Conservation (phyloP, 73 alveolate genomes). For the Blepharisma stoltei region DNA sequence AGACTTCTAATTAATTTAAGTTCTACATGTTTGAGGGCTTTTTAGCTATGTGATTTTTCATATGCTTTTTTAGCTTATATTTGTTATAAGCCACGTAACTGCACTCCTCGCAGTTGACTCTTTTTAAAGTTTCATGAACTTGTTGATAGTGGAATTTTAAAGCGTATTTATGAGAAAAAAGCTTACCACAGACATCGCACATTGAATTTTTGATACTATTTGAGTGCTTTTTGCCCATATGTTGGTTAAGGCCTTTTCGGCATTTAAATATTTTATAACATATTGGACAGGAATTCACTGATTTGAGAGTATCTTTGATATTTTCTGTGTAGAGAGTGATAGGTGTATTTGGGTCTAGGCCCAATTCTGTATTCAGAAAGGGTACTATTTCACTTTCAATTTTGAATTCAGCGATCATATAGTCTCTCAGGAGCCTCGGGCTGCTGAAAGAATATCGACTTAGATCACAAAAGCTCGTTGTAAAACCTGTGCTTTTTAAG, state of each 20-base stretch:
- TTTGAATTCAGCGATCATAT: too few species aligned
- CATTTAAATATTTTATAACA: background rate
- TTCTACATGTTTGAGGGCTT: too few species aligned
- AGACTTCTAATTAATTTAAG: too few species aligned
- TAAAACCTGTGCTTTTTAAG: too few species aligned
- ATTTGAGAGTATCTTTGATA: too few species aligned
- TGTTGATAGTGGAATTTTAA: slow-evolving; percentile 2
- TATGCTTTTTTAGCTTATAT: background rate
- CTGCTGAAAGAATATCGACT: too few species aligned
- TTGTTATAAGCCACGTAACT: background rate
- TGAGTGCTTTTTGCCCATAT: background rate
- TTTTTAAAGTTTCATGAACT: background rate
- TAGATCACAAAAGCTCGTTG: too few species aligned
- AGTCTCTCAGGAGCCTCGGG: too few species aligned
- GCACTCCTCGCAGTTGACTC: background rate
- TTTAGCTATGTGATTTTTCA: background rate
- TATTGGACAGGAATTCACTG: background rate
- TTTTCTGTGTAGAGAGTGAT: too few species aligned
- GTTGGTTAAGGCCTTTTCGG: background rate
- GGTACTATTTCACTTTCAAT: too few species aligned
- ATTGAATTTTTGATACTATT: background rate
- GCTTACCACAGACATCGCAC: background rate
- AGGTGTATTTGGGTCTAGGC: too few species aligned
- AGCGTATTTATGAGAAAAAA: background rate
- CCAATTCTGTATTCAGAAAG: too few species aligned